Percentiles rank a stretch among this genome's conserved stretches.
phyloP scores from a whole-genome alignment of 2,329 filamentous ascomycete species.

The Penicillium sclerotiorum region DNA sequence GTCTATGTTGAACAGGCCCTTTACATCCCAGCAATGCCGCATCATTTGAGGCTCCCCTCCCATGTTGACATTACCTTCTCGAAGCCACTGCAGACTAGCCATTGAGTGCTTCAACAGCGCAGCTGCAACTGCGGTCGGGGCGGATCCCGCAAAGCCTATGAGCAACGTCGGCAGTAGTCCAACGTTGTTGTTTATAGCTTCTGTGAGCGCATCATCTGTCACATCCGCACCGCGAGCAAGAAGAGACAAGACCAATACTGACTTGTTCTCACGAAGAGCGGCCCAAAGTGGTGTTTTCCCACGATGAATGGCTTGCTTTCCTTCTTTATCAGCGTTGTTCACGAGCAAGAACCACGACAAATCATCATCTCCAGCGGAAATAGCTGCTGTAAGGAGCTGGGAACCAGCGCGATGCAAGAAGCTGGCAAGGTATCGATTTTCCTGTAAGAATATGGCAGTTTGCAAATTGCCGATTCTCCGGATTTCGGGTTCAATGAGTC shows the following conservation, averaged over 20 bases:
- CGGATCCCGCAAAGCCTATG: slow-evolving; percentile 7
- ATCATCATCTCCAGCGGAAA: background rate
- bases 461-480: background rate
- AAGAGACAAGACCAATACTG: background rate
- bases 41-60: slow-evolving; percentile 7
- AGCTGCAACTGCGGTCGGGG: slow-evolving; percentile 6
- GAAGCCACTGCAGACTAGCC: background rate
- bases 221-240: slow-evolving; percentile 9
- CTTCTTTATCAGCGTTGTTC: background rate
- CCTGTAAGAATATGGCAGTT: slow-evolving; percentile 8
- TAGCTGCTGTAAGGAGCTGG: slow-evolving; percentile 7
- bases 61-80: slow-evolving; percentile 7
- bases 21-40: too few species aligned
- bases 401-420: background rate
- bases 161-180: background rate
- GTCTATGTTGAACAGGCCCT: too few species aligned
- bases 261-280: background rate
- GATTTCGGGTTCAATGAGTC: background rate
- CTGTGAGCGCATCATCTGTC: slow-evolving; percentile 9
- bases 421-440: background rate
- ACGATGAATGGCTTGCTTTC: background rate
- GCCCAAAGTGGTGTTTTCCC: background rate
- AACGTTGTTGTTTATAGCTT: background rate
- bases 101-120: background rate
- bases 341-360: slow-evolving; percentile 3